A percentile compares a stretch with the other conserved stretches of the same genome.
These are phyloP conservation scores for Arthrobotrys iridis DNA, from an alignment of 2,329 filamentous ascomycete species.

Conservation along the genomic window DNA sequence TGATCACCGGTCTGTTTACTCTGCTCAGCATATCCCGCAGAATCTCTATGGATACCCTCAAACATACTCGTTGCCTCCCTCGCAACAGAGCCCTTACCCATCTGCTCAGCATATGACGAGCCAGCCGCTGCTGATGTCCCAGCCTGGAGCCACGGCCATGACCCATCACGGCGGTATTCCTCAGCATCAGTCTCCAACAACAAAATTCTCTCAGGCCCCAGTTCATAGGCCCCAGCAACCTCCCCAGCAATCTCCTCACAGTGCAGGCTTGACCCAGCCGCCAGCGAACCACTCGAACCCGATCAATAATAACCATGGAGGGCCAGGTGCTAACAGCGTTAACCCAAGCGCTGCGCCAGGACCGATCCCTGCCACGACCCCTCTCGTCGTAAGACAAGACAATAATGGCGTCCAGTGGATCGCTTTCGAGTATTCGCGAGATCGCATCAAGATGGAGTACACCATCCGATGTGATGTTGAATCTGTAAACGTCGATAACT, in stretches of 20 bases:
- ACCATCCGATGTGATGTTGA: constrained; percentile 98
- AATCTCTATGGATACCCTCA: constrained; percentile 80
- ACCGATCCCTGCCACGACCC: constrained; percentile 95
- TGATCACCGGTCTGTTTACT: constrained; percentile 86
- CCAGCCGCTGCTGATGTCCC: constrained; percentile 68
- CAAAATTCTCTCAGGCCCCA: constrained; percentile 57
- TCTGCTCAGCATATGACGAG: constrained; percentile 69
- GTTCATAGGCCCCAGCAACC: constrained; percentile 56
- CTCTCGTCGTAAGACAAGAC: constrained; percentile 91
- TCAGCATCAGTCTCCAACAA: constrained; percentile 56
- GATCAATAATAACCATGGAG: constrained; percentile 60
- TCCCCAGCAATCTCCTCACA: constrained; percentile 56
- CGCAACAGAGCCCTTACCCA: constrained; percentile 69
- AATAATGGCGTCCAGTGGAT: constrained; percentile 99
- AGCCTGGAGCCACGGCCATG: constrained; percentile 63
- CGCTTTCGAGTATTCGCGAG: constrained; percentile 54
- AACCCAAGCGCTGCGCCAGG: constrained; percentile 93
- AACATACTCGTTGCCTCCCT: constrained; percentile 68
- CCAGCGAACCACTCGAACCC: constrained; percentile 64
- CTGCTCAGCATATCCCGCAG: constrained; percentile 79
- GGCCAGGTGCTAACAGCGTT: constrained; percentile 62
- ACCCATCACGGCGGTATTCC: constrained; percentile 60
- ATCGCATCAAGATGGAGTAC: constrained; percentile 72
- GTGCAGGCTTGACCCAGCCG: constrained; percentile 55
- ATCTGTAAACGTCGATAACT: constrained; percentile 88